These are phyloP conservation scores for Prototheca wickerhamii DNA, from an alignment of 163 green algal species.

Conservation along the genomic window DNA sequence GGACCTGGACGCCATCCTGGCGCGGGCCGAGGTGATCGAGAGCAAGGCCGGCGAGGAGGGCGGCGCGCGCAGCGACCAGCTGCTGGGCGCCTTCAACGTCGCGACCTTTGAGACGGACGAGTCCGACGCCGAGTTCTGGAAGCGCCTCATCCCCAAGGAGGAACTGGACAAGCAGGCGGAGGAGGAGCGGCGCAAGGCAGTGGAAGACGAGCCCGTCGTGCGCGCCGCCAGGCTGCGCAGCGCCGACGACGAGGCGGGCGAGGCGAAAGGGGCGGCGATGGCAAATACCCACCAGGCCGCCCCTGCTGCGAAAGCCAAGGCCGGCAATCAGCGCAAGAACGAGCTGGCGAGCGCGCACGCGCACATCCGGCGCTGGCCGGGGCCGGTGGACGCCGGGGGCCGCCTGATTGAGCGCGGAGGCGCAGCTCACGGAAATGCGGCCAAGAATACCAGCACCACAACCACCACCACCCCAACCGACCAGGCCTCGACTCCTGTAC, in stretches of 20 bases:
- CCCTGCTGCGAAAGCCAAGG: conserved; percentile 48
- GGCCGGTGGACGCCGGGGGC: conserved; percentile 6
- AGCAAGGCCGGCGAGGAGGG: conserved; percentile 18
- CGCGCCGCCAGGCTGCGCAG: conserved; percentile 9
- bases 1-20: conserved; percentile 90
- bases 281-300: not conserved
- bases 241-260: conserved; percentile 7
- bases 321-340: conserved; percentile 27
- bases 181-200: conserved; percentile 20
- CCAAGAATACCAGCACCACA: too few relatives aligned
- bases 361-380: conserved; percentile 53
- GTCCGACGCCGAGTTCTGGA: conserved; percentile 75
- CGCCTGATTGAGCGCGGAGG: conserved; percentile 1
- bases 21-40: conserved; percentile 74
- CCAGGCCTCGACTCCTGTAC: too few relatives aligned
- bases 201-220: conserved; percentile 12
- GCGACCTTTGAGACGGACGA: conserved; percentile 80
- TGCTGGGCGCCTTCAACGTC: conserved; percentile 90
- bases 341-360: conserved; percentile 54
- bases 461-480: conserved; percentile 1
- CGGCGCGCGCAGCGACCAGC: conserved; percentile 37
- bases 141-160: conserved; percentile 54
- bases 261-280: not conserved
- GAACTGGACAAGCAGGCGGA: conserved; percentile 32
- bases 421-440: too few relatives aligned